Conservation (phyloP, 176 grass and related monocot genomes). For the Thalia dealbata region DNA sequence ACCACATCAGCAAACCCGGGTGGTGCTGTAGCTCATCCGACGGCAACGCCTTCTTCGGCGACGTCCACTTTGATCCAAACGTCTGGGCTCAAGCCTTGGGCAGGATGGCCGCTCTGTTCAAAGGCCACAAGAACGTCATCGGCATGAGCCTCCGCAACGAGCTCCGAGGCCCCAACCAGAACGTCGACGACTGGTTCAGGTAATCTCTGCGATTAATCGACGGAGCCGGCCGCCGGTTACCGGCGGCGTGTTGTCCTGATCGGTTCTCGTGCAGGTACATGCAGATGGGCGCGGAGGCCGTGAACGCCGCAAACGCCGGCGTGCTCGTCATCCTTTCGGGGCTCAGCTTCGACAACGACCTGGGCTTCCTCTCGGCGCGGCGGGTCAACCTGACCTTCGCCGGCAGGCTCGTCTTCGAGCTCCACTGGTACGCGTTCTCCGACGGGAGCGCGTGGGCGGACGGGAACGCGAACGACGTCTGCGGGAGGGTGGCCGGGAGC, state of each 20-base stretch:
- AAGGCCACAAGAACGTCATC: constrained; percentile 38
- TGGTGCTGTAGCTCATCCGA: constrained; percentile 69
- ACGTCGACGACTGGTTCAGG: constrained; percentile 74
- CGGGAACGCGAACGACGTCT: constrained; percentile 61
- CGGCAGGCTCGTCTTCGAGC: constrained; percentile 60
- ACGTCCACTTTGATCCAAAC: constrained; percentile 56
- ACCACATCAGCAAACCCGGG: constrained; percentile 76
- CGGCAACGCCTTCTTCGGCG: constrained; percentile 86
- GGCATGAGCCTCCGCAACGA: constrained; percentile 95
- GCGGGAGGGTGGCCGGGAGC: constrained; percentile 34
- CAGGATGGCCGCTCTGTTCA: constrained; percentile 60
- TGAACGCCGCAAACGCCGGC: constrained; percentile 51
- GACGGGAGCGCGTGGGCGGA: constrained; percentile 41
- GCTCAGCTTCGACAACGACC: constrained; percentile 71
- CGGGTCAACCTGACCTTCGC: constrained; percentile 47
- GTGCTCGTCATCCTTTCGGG: constrained; percentile 71
- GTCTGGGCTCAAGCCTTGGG: constrained; percentile 56
- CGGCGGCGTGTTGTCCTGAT: no score
- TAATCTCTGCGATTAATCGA: constrained; percentile 17
- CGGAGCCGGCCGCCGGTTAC: no score
- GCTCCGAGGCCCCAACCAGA: constrained; percentile 56
- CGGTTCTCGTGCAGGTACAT: constrained; percentile 92
- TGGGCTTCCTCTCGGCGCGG: constrained; percentile 46
- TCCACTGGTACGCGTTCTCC: constrained; percentile 96
- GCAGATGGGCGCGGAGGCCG: constrained; percentile 73